Evolutionary conservation across 495 filamentous ascomycete species (phyloP), one percentile per base, ranked within the genome.

Genomic region (Pseudotulostoma volvatum): DNA sequence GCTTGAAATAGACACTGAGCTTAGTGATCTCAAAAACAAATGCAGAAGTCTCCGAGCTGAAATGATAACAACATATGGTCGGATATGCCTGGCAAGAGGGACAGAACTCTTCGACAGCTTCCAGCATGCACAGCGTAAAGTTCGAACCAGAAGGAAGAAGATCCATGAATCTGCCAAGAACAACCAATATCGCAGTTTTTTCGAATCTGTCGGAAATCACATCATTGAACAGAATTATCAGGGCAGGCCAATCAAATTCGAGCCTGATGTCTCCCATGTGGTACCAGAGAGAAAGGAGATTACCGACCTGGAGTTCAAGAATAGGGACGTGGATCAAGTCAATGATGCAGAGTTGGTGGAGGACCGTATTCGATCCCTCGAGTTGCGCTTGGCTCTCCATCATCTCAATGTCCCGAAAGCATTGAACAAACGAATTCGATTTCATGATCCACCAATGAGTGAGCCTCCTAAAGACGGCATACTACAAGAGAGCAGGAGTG

Each of bases 241-340:
- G 16, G 47, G 47, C 0, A 31, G 33, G 3, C 47, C 39, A 1
- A 4, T 53, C 3, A 44, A 9, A 3, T 50, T 53, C 21, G 18
- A 36, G 18, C 45, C 38, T 0, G 36, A 48, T 23, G 34, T 17
- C 3, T 31, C 8, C 2, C 18, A 42, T 31, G 42, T 50, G 16
- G 18, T 48, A n/a, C 47, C 38, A 7, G 46, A 52, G 25, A 42
- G 46, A 41, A 47, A 20, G 8, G 32, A 14, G 3, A 43, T 53
- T 28, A 43, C 47, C 3, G 17, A 50, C 0, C 47, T 53, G 35
- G 38, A 53, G 33, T 53, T 50, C 30, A 47, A 53, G 36, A 50
- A 53, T 11, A 34, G 48, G 31, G 41, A 53, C 44, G 35, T 44
- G 3, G 36, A 50, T 33, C 33, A 11, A 1, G 40, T 50, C 17